Evolutionary conservation across 805 yeast genomes (phyloP).

Genomic region (Zygosaccharomyces pseudorouxii): DNA sequence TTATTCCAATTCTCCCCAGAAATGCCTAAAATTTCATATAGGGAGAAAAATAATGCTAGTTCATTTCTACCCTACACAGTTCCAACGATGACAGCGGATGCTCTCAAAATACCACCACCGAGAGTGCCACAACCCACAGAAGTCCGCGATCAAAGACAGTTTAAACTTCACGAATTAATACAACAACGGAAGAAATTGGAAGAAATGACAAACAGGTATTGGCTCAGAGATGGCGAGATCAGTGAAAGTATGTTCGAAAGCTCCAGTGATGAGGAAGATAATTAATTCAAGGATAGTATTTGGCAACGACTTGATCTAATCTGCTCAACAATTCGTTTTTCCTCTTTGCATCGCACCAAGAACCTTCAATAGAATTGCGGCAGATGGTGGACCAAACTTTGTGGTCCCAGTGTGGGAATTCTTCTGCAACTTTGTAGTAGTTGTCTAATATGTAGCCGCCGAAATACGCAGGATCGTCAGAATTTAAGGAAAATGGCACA

Average conservation of each 20-base stretch:
- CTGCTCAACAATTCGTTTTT: constrained; percentile 40
- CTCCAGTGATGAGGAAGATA: constrained; percentile 30
- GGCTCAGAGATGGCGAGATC: constrained; percentile 26
- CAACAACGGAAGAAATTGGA: constrained; percentile 11
- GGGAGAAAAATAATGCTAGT: not conserved
- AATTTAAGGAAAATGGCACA: constrained; percentile 71
- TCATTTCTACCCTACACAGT: constrained; percentile 2
- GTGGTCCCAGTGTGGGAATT: constrained; percentile 54
- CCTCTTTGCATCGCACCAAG: constrained; percentile 67
- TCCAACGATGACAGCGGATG: not conserved
- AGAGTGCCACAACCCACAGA: not conserved
- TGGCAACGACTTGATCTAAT: constrained; percentile 41
- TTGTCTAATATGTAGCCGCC: constrained; percentile 82
- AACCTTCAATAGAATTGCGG: constrained; percentile 60
- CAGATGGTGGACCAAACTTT: constrained; percentile 63
- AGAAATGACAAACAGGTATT: constrained; percentile 22
- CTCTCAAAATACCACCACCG: not conserved
- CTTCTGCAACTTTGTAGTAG: constrained; percentile 59
- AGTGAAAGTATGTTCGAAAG: constrained; percentile 31
- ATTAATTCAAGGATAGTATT: constrained; percentile 27
- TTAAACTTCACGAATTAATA: constrained; percentile 4
- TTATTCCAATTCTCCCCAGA: constrained; percentile 3
- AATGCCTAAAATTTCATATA: not conserved
- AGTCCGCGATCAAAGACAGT: not conserved
- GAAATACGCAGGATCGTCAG: constrained; percentile 79